Base-by-base conservation (phyloP, 2,329 filamentous ascomycete genomes). In the Thelonectria rubi region DNA sequence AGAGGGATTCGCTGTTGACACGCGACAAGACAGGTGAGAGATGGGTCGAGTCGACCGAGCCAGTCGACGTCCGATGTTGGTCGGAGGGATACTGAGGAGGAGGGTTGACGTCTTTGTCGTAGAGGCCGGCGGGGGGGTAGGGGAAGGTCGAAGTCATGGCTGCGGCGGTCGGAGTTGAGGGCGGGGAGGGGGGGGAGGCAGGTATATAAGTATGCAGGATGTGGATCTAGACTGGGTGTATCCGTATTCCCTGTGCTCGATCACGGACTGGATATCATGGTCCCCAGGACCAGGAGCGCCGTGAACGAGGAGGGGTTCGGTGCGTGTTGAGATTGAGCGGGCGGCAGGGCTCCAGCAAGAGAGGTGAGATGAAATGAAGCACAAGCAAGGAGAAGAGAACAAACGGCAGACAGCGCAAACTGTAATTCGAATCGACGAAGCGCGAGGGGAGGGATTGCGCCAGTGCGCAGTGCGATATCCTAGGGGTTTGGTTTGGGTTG, bases 61-160 rank as follows among this genome's bases (percentile, higher is more conserved):
- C 74, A 54, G 74, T 67, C 55, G 75, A 68, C 32, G 64, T 53
- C 15, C 58, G 63, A 45, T 71, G 73, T 47, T 69, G 70, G 45
- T 58, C 48, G 32, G 65, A 55, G 64, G 62, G 61, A 54, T 64
- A 75, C 72, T 65, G 71, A 60, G 66, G 69, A 72, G 72, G 72
- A 73, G 73, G 75, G 54, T 62, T 64, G 46, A 66, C 69, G 58
- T 73, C 65, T 50, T 71, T 68, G 68, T 79, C 75, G 68, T 77
- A 72, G 67, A 80, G 74, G 67, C 76, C 78, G 60, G 76, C 73
- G 63, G 77, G 76, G 64, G 76, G 75, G 65, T 79, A 72, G 62
- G 77, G 78, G 70, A 78, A 81, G 67, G 77, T 75, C 51, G 78
- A 81, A 75, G 80, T 76, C 80, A 83, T 82, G 71, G 68, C 72